Conservation (phyloP, 2,329 filamentous ascomycete genomes). For the Chaetomiaceae sp. region DNA sequence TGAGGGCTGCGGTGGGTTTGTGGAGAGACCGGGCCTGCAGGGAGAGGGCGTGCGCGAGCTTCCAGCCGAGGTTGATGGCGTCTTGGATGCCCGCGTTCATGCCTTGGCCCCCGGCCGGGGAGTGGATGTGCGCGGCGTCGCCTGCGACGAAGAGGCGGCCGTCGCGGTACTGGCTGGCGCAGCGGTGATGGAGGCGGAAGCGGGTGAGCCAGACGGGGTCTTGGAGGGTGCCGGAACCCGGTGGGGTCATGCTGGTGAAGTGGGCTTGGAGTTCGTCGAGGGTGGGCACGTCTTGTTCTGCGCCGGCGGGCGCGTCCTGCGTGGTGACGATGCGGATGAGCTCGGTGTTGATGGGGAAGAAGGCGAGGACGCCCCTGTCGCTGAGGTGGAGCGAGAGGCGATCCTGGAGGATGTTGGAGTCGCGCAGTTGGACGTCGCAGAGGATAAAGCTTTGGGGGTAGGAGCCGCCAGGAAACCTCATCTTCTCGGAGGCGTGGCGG, state of each 20-base stretch:
- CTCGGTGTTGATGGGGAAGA: conserved; percentile 32
- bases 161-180: conserved; percentile 39
- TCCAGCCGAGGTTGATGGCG: conserved; percentile 52
- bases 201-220: conserved; percentile 40
- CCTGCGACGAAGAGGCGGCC: conserved; percentile 51
- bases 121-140: conserved; percentile 55
- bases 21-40: conserved; percentile 29
- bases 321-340: conserved; percentile 30
- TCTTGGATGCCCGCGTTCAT: conserved; percentile 55
- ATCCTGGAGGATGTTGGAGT: conserved; percentile 25
- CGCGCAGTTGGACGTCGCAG: conserved; percentile 34
- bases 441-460: conserved; percentile 44
- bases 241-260: conserved; percentile 28
- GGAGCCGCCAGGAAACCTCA: conserved; percentile 39
- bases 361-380: conserved; percentile 34
- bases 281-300: conserved; percentile 20
- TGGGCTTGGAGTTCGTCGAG: conserved; percentile 34
- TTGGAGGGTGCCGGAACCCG: conserved; percentile 27
- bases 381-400: conserved; percentile 24
- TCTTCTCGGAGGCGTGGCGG: conserved; percentile 34
- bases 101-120: conserved; percentile 52
- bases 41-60: conserved; percentile 41
- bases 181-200: conserved; percentile 44
- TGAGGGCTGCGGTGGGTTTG: neutral
- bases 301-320: conserved; percentile 9